Evolutionary conservation across 1,139 yeast species (phyloP).

Genomic region (Meyerozyma athensensis): DNA sequence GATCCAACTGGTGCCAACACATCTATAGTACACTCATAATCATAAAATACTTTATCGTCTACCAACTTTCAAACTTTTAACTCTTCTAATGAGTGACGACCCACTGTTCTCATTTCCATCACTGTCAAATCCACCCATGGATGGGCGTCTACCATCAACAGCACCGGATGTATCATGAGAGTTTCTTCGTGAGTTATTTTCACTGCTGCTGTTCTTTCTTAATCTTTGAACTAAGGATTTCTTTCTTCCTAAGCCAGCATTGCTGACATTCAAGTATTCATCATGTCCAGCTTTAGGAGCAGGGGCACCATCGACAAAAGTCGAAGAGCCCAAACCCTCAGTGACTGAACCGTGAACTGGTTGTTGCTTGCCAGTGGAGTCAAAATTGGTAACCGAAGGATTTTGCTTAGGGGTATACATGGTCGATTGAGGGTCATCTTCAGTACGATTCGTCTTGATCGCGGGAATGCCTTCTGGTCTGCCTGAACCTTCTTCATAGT

Average conservation of each 20-base stretch:
- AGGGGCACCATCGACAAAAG: slow-evolving; percentile 95
- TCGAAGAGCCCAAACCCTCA: slow-evolving; percentile 84
- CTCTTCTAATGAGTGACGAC: slow-evolving; percentile 68
- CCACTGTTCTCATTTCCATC: slow-evolving; percentile 14
- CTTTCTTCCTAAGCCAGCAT: slow-evolving; percentile 56
- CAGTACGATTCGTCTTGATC: slow-evolving; percentile 6
- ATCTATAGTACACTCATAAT: slow-evolving; percentile 1
- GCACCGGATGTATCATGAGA: slow-evolving; percentile 26
- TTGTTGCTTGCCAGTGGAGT: slow-evolving; percentile 60
- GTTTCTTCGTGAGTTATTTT: slow-evolving; percentile 28
- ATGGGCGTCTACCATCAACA: slow-evolving; percentile 19
- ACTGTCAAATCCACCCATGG: slow-evolving; percentile 13
- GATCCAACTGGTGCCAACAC: slow-evolving; percentile 1
- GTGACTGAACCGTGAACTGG: slow-evolving; percentile 84
- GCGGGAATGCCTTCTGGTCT: slow-evolving; percentile 4
- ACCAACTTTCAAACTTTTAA: slow-evolving; percentile 80
- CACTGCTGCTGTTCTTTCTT: slow-evolving; percentile 41
- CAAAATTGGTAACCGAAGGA: slow-evolving; percentile 60
- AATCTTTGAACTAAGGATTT: slow-evolving; percentile 72
- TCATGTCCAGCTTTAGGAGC: slow-evolving; percentile 53
- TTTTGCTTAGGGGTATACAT: slow-evolving; percentile 38
- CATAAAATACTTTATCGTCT: slow-evolving; percentile 15
- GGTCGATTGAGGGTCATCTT: slow-evolving; percentile 7
- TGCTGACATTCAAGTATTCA: slow-evolving; percentile 21
- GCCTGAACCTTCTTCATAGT: slow-evolving; percentile 20